Evolutionary conservation across 495 filamentous ascomycete genomes (phyloP), one percentile per base, ranked within the genome.

Genomic region (Cudoniella acicularis): DNA sequence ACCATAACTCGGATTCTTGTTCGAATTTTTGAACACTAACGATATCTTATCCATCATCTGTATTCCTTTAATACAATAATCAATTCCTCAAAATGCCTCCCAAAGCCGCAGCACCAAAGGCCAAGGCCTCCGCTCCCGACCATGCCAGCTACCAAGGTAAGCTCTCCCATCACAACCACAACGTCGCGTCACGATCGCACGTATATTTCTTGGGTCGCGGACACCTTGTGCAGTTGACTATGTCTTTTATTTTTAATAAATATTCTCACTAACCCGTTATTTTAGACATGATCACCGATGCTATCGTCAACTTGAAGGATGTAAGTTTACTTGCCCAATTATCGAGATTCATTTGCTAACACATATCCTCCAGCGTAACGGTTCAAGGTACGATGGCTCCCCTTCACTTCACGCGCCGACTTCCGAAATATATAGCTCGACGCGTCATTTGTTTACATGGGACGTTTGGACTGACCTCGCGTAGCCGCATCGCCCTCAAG

Each of bases 401-500:
- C 81, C 80, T 74, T 78, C 74, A 18, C 30, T 45, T 18, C 3
- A 21, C 42, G 11, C 56, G n/a, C 41, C 27, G 10, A 20, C 1
- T 3, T 18, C 54, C 57, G 23, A 46, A 16, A 8, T 1, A 13
- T 11, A n/a, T 18, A 42, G 6, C 21, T 54, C 40, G 59, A 64
- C 54, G 62, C 62, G 65, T 57, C 59, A 0, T 49, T n/a, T 59
- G 57, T 54, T 48, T 59, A 36, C 45, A 13, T 49, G 6, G 36
- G 26, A 10, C 41, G 13, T 3, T 50, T 13, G 10, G 17, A 52
- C 58, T 57, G 24, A 58, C 52, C 16, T 18, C 48, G 52, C 51
- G 67, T 70, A 98, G 94, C 77, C 95, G 94, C 65, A 88, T 92
- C 73, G 88, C 90, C 24, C 85, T 99, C 72, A 97, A 97, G 88